These are phyloP conservation scores for Millerago galiae DNA, from an alignment of 805 yeast species.

Conservation along the genomic window DNA sequence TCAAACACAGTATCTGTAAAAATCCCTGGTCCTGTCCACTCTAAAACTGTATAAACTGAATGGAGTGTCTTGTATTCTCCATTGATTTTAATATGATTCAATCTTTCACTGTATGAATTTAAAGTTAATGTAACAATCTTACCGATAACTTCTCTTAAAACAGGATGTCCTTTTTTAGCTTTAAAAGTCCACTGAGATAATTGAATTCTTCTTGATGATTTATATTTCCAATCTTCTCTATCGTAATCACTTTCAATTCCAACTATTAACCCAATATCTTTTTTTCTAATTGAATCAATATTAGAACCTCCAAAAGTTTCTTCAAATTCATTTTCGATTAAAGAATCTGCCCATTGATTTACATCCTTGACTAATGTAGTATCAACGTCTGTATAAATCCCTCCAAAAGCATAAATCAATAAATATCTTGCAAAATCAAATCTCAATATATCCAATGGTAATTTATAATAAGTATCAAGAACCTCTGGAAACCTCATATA, in stretches of 20 bases:
- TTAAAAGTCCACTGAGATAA: slow-evolving; percentile 59
- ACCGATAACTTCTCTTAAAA: slow-evolving; percentile 50
- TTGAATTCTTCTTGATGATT: slow-evolving; percentile 48
- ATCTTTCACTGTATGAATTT: slow-evolving; percentile 29
- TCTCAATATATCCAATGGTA: slow-evolving; percentile 48
- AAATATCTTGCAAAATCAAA: slow-evolving; percentile 53
- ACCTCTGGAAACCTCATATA: slow-evolving; percentile 43
- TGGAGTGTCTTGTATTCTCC: slow-evolving; percentile 37
- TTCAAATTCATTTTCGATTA: slow-evolving; percentile 9
- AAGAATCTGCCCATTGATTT: slow-evolving; percentile 49
- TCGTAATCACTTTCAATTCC: slow-evolving; percentile 50
- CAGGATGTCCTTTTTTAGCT: slow-evolving; percentile 58
- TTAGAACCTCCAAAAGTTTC: neutral
- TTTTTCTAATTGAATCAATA: slow-evolving; percentile 28
- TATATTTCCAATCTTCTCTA: slow-evolving; percentile 46
- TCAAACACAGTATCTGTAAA: slow-evolving; percentile 44
- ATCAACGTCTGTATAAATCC: slow-evolving; percentile 57
- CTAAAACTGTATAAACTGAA: slow-evolving; percentile 50
- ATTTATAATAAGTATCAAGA: slow-evolving; percentile 38
- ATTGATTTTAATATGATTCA: slow-evolving; percentile 24
- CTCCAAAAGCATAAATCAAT: slow-evolving; percentile 48
- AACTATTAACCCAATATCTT: slow-evolving; percentile 43
- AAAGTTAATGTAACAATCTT: slow-evolving; percentile 46
- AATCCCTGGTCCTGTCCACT: slow-evolving; percentile 51
- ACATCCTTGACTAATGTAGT: slow-evolving; percentile 39